Evolutionary conservation across 1,284 basidiomycete species (phyloP), one percentile per base, ranked within the genome.

Genomic region (Acaromyces ingoldii): DNA sequence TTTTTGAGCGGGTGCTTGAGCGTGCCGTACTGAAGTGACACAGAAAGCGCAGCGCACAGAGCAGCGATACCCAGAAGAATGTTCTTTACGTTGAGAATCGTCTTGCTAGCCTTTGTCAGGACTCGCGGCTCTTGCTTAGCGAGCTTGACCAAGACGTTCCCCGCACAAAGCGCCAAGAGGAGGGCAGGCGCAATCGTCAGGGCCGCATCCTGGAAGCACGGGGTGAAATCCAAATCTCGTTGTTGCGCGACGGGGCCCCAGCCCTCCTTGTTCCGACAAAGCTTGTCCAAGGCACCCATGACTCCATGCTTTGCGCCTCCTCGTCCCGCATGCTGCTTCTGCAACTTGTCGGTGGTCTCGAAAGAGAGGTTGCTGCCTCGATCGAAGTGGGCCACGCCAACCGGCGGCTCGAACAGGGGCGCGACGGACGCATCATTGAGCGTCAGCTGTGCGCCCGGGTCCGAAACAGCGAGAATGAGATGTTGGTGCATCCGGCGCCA

Each of bases 171-270:
- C 17, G 65, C 58, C 6, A 75, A 58, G 10, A 65, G 52, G 29
- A 72, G 39, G 46, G 56, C 53, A 1, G 72, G 71, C 4, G 52
- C 55, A 11, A 55, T 30, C 62, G 63, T 64, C 22, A 74, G 57
- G 21, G 55, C 57, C 7, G 58, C 84, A 60, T 87, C 84, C 69
- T 92, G 87, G 65, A 88, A 89, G 76, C 91, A 96, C 6, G 83
- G 82, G 0, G 89, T 87, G 11, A 87, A 71, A 76, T 95, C 91
- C 67, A 91, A 88, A 24, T 82, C 79, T 51, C 88, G 82, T 0
- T 77, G 60, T 6, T 65, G 73, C 6, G 88, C 90, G 37, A 84
- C 76, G 13, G 81, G 78, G 1, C 77, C 78, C 83, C 86, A 88
- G 49, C 87, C 72, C 55, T 73, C 76, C 22, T 47, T 36, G 25